Percentiles rank a stretch among this genome's conserved stretches.
phyloP scores from a whole-genome alignment of 202 grass and related monocot genomes.

The Hordeum pubiflorum region DNA sequence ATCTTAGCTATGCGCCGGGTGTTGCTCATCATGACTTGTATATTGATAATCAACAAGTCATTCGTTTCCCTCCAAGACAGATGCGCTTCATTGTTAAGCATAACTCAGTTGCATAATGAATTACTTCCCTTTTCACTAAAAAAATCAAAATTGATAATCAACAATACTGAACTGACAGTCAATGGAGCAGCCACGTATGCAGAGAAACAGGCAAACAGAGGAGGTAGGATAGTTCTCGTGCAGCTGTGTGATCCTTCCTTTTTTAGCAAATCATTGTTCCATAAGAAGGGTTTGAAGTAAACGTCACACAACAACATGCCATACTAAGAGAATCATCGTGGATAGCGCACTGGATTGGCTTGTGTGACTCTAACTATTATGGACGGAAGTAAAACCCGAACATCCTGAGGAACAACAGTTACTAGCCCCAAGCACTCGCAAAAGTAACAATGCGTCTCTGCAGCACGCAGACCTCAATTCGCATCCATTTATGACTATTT shows the following conservation, averaged over 20 bases:
- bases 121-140: not conserved
- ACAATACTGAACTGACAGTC: not conserved
- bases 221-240: not conserved
- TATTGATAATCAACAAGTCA: not conserved
- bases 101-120: not conserved
- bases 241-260: not conserved
- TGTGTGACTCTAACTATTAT: not conserved
- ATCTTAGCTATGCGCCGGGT: too few relatives aligned
- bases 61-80: not conserved
- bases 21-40: too few relatives aligned
- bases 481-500: not conserved
- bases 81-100: not conserved
- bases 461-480: not conserved
- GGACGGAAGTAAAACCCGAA: not conserved
- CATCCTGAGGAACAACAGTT: constrained; percentile 9
- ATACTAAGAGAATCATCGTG: not conserved
- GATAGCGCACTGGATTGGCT: not conserved
- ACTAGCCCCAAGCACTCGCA: not conserved
- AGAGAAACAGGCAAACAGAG: not conserved
- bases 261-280: constrained; percentile 4
- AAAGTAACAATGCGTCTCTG: not conserved
- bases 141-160: not conserved
- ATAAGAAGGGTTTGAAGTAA: not conserved
- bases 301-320: constrained; percentile 1
- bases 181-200: not conserved